phyloP scores from a whole-genome alignment of 441 rosid species.

The Brassica hybrid region DNA sequence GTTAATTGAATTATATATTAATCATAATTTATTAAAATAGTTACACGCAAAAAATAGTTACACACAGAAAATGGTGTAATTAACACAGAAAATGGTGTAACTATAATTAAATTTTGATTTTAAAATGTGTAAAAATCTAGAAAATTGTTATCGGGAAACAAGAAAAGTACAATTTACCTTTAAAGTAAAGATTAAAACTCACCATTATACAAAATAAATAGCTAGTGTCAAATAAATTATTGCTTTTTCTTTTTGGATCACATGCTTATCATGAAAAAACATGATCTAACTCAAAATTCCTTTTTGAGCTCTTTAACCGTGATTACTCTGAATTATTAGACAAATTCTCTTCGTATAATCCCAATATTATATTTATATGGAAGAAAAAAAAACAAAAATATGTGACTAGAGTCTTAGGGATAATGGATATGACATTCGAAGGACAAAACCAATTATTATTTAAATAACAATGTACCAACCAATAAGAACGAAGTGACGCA shows the following conservation, averaged over 20 bases:
- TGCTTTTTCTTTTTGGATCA: background rate
- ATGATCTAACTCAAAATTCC: slow-evolving; percentile 11
- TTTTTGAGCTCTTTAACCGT: background rate
- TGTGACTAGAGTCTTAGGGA: slow-evolving; percentile 12
- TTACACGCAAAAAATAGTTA: background rate
- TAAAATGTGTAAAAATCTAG: background rate
- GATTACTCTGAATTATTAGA: background rate
- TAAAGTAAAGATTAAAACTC: background rate
- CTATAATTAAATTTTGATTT: too few relatives aligned
- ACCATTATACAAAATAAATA: background rate
- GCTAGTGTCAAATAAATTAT: background rate
- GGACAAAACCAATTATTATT: slow-evolving; percentile 12
- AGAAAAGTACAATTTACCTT: background rate
- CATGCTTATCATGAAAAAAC: slow-evolving; percentile 6
- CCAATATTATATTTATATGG: slow-evolving; percentile 13
- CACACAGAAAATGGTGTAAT: background rate
- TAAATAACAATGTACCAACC: slow-evolving; percentile 27
- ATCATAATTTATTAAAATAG: background rate
- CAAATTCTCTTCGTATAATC: background rate
- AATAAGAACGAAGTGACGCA: slow-evolving; percentile 43
- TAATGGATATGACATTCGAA: slow-evolving; percentile 26
- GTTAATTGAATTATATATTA: background rate
- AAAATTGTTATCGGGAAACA: background rate
- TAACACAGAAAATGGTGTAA: background rate
- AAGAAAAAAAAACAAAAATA: slow-evolving; percentile 8